Percentiles rank a stretch among this genome's conserved stretches.
These are phyloP conservation scores for Mallotus repandus DNA, from an alignment of 441 rosid genomes.

Conservation along the genomic window DNA sequence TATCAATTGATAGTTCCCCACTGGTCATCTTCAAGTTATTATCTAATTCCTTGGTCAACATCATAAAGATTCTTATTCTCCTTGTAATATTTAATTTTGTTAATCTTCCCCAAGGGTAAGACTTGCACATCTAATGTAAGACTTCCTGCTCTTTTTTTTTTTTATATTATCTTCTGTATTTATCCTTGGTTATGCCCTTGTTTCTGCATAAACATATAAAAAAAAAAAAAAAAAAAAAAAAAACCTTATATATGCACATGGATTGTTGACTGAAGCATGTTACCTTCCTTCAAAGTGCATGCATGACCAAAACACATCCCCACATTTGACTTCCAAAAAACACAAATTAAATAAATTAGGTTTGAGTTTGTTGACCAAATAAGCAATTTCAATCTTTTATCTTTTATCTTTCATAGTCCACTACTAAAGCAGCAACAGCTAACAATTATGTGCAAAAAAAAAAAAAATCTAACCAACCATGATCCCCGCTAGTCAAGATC, in stretches of 20 bases:
- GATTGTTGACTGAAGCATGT: conserved; percentile 70
- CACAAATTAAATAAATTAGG: conserved; percentile 27
- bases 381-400: conserved; percentile 27
- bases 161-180: conserved; percentile 13
- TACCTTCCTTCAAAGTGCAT: conserved; percentile 57
- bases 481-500: conserved; percentile 41
- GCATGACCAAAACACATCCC: conserved; percentile 46
- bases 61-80: conserved; percentile 24
- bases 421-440: conserved; percentile 8
- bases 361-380: conserved; percentile 51
- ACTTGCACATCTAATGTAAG: conserved; percentile 1
- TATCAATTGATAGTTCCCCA: neutral
- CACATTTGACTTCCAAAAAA: conserved; percentile 48
- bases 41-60: conserved; percentile 15
- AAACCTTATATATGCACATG: conserved; percentile 52
- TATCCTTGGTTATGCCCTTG: conserved; percentile 26
- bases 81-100: conserved; percentile 16
- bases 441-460: conserved; percentile 28
- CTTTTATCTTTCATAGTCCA: conserved; percentile 3
- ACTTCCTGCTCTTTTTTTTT: conserved; percentile 3
- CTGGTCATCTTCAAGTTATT: conserved; percentile 18
- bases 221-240: neutral
- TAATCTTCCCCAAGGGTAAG: conserved; percentile 14
- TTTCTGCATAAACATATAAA: conserved; percentile 3
- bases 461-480: conserved; percentile 23